Evolutionary conservation across 2,329 filamentous ascomycete species (phyloP), one percentile per base, ranked within the genome.

Genomic region (Botryotinia globosa): DNA sequence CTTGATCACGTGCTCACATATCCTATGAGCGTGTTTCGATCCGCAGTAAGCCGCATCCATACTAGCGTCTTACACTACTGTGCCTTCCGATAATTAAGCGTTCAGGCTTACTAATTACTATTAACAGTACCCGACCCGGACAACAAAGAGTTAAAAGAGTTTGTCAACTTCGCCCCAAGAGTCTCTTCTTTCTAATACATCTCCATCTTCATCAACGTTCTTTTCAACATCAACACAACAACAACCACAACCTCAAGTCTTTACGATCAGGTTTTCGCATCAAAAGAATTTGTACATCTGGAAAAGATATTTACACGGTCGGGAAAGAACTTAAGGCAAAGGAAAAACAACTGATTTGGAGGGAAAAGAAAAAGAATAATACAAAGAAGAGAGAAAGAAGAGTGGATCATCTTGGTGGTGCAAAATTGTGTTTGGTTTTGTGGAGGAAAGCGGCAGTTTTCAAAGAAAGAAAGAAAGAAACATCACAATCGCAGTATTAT

Each of bases 401-500:
- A 71, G 42, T 32, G 58, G 72, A 71, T 73, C 48, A 44, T 61
- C 42, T 72, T 71, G 72, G 72, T 59, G 51, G 39, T 66, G 45
- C 42, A 72, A 72, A 48, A 59, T 56, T 56, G 51, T 69, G 44
- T 71, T 62, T 73, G 39, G 72, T 65, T 42, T 61, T 64, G 72
- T 58, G 58, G 61, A 71, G 72, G 72, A 73, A 39, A 51, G 42
- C 70, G 37, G 77, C 76, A 77, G 71, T 74, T 73, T 73, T 76
- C 76, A 74, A 74, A 75, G 65, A 68, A 73, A 72, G 65, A 68
- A 73, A 72, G 66, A 68, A 39, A 78, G 69, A 69, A 62, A 79
- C 75, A 72, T 79, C 75, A 73, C 77, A 78, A 73, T 74, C 75
- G 77, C 78, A 78, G 76, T 64, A 71, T 69, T 70, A 66, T 56